Evolutionary conservation across 1,139 yeast species (phyloP), one percentile per base, ranked within the genome.

Genomic region (Eremothecium gossypii): DNA sequence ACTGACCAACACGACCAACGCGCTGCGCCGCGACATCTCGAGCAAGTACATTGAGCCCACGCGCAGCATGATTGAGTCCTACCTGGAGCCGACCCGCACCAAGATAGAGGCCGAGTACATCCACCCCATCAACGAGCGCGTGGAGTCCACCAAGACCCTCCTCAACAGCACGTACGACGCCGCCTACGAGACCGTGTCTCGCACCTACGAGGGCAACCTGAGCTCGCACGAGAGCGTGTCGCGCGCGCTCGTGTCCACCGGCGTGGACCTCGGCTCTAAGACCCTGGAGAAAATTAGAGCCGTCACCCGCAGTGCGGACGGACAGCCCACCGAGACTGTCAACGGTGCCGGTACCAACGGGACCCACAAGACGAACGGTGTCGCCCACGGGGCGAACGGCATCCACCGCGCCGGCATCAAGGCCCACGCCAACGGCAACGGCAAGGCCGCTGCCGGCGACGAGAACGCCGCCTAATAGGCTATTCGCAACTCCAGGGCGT

Each of bases 151-250:
- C 7, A 50, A 50, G 41, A 37, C 41, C n/a, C 44, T 39, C 30
- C 36, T 49, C 29, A 45, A 46, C 40, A 47, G 42, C 17, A 48
- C 46, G 31, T 38, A 49, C 33, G 47, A 52, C 13, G 47, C 51
- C 7, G 60, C 60, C 2, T 58, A 55, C 45, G 54, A 58, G 44
- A 51, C 55, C 10, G 58, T 58, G n/a, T 51, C 60, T 1, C 47
- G 47, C 7, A 49, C 50, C 30, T 58, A 58, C 42, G 61, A 57
- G 40, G 48, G 48, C 33, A 58, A 58, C 31, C 40, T 56, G 35
- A 51, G 42, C 41, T 53, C 55, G 41, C 46, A 52, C 31, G 60
- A 59, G 33, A 56, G 58, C 33, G 51, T 60, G n/a, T 63, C 64
- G 23, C 51, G 54, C 14, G 63, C 64, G 5, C 44, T 60, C 13